Conservation (phyloP, 257 asterid species). For the Henckelia pumila region DNA sequence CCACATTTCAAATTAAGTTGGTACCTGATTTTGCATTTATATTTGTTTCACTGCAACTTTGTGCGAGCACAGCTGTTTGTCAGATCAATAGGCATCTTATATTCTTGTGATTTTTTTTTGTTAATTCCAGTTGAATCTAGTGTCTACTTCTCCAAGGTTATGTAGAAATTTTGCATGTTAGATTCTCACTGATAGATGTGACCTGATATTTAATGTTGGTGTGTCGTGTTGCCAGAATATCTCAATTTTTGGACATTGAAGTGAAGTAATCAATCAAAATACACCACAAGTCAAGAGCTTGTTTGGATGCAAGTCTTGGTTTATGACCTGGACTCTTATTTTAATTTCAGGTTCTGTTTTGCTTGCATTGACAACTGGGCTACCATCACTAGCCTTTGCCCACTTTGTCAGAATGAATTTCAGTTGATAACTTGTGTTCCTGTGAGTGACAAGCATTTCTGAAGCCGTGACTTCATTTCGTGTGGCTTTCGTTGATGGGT, state of each 20-base stretch:
- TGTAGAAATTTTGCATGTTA: neutral
- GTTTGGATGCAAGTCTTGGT: constrained; percentile 23
- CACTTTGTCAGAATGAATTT: constrained; percentile 96
- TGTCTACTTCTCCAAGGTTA: neutral
- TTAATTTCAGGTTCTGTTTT: constrained; percentile 95
- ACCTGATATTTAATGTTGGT: neutral
- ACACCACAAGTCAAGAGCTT: constrained; percentile 5
- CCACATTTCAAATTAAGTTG: neutral
- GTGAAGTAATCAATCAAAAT: neutral
- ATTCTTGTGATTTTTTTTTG: neutral
- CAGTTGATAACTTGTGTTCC: constrained; percentile 99
- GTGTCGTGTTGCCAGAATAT: neutral
- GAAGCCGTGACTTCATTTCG: constrained; percentile 13
- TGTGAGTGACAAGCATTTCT: constrained; percentile 56
- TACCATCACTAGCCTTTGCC: constrained; percentile 92
- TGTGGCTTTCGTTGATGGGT: constrained; percentile 3
- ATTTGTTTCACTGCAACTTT: constrained; percentile 7
- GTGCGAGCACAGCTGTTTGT: neutral
- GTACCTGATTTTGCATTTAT: neutral
- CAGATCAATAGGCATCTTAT: constrained; percentile 6
- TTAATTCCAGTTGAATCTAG: neutral
- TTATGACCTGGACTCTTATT: constrained; percentile 22
- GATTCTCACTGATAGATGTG: neutral
- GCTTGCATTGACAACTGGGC: constrained; percentile 99
- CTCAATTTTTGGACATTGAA: neutral